A percentile compares a stretch with the other conserved stretches of the same genome.
Conservation (phyloP, 164 flowering plant species). For the Dillenia turbinata region DNA sequence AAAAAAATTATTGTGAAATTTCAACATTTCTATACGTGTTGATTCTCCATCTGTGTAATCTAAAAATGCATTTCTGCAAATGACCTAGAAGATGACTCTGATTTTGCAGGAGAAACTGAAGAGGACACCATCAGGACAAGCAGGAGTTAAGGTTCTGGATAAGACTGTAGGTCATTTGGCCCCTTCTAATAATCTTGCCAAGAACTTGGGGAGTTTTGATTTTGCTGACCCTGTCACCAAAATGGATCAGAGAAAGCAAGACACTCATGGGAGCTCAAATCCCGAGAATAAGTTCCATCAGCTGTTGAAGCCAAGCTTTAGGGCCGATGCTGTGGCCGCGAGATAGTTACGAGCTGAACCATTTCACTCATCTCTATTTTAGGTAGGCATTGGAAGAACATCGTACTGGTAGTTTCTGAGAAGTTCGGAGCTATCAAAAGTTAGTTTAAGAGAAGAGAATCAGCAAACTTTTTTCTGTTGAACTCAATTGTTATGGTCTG, state of each 20-base stretch:
- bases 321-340: slow-evolving; percentile 15
- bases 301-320: slow-evolving; percentile 13
- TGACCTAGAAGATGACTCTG: background rate
- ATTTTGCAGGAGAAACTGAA: slow-evolving; percentile 21
- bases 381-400: too few species aligned
- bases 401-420: too few species aligned
- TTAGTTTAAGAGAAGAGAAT: too few species aligned
- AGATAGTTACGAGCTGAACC: slow-evolving; percentile 1
- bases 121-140: slow-evolving; percentile 3
- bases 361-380: too few species aligned
- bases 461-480: too few species aligned
- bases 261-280: slow-evolving; percentile 4
- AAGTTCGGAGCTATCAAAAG: too few species aligned
- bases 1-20: background rate
- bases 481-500: too few species aligned
- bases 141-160: slow-evolving; percentile 5
- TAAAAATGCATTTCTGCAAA: background rate
- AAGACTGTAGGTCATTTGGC: background rate
- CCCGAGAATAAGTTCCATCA: slow-evolving; percentile 14
- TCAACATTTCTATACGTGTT: background rate
- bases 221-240: background rate
- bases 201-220: slow-evolving; percentile 3
- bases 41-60: background rate
- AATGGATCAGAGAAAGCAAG: slow-evolving; percentile 3
- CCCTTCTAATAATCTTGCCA: slow-evolving; percentile 2